phyloP scores from a whole-genome alignment of 352 stramenopile species.

The Phytophthora nicotianae region DNA sequence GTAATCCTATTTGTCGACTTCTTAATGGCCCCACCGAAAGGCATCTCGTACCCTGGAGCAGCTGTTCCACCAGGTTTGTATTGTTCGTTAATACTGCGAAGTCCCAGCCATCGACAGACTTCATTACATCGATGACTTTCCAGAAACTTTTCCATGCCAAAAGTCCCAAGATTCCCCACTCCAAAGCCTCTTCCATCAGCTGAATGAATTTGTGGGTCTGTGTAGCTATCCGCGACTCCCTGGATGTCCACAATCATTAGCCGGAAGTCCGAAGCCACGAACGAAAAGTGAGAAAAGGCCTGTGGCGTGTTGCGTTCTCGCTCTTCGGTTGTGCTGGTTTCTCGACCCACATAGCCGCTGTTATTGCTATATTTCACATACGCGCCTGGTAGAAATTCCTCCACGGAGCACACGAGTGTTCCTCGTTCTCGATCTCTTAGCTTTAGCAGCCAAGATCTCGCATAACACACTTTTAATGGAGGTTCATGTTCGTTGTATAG shows the following conservation, averaged over 20 bases:
- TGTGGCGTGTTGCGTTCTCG: slow-evolving; percentile 85
- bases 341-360: slow-evolving; percentile 80
- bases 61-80: slow-evolving; percentile 81
- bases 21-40: slow-evolving; percentile 76
- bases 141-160: slow-evolving; percentile 89
- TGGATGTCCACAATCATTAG: slow-evolving; percentile 90
- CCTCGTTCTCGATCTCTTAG: slow-evolving; percentile 57
- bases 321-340: slow-evolving; percentile 82
- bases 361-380: slow-evolving; percentile 92
- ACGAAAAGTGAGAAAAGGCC: slow-evolving; percentile 86
- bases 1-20: slow-evolving; percentile 85
- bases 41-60: slow-evolving; percentile 82
- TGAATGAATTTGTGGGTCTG: slow-evolving; percentile 85
- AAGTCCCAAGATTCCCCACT: slow-evolving; percentile 82
- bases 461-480: slow-evolving; percentile 83
- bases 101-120: slow-evolving; percentile 82
- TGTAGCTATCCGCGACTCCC: slow-evolving; percentile 85
- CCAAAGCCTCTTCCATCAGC: slow-evolving; percentile 82
- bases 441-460: slow-evolving; percentile 80
- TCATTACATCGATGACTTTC: slow-evolving; percentile 88
- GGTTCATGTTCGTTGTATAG: slow-evolving; percentile 89
- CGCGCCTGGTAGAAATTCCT: slow-evolving; percentile 77
- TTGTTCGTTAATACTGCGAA: slow-evolving; percentile 77
- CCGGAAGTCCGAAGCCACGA: slow-evolving; percentile 82
- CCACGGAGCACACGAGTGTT: slow-evolving; percentile 72